A percentile compares a stretch with the other conserved stretches of the same genome.
phyloP scores from a whole-genome alignment of 805 yeast species.

The Brettanomyces naardenensis region DNA sequence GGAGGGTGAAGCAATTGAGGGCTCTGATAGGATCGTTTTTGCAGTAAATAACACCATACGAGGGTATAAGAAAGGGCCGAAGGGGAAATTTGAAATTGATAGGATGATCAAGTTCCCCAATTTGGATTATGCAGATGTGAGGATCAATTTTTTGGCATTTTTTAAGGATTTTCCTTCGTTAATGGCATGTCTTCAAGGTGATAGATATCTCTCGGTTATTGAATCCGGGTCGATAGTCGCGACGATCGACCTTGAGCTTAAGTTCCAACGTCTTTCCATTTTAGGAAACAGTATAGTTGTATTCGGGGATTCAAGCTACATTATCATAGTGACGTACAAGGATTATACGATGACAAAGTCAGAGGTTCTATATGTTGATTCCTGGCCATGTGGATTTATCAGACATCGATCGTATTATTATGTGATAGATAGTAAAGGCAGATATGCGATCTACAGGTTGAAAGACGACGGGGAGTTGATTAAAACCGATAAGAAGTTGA shows the following conservation, averaged over 20 bases:
- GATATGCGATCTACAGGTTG: not conserved
- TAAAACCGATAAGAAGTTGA: not conserved
- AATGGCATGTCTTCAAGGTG: not conserved
- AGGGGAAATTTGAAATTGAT: too few relatives aligned
- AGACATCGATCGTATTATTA: slow-evolving; percentile 12
- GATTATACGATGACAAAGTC: slow-evolving; percentile 1
- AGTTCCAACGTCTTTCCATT: not conserved
- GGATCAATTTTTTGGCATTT: too few relatives aligned
- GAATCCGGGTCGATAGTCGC: not conserved
- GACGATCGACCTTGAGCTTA: not conserved
- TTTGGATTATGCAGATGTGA: too few relatives aligned
- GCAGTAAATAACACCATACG: too few relatives aligned
- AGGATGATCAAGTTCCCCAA: too few relatives aligned
- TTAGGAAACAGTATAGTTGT: not conserved
- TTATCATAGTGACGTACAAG: not conserved
- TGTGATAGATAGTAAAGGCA: slow-evolving; percentile 4
- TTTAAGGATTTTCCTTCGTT: not conserved
- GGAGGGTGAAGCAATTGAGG: too few relatives aligned
- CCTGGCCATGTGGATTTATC: slow-evolving; percentile 19
- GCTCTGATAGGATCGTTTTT: too few relatives aligned
- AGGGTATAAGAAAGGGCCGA: too few relatives aligned
- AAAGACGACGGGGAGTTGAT: not conserved
- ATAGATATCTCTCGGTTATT: not conserved
- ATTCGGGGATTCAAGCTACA: slow-evolving; percentile 1
- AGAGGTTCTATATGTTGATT: slow-evolving; percentile 11